Base-by-base conservation (phyloP, 129 eudicot species). In the Arctium minus region DNA sequence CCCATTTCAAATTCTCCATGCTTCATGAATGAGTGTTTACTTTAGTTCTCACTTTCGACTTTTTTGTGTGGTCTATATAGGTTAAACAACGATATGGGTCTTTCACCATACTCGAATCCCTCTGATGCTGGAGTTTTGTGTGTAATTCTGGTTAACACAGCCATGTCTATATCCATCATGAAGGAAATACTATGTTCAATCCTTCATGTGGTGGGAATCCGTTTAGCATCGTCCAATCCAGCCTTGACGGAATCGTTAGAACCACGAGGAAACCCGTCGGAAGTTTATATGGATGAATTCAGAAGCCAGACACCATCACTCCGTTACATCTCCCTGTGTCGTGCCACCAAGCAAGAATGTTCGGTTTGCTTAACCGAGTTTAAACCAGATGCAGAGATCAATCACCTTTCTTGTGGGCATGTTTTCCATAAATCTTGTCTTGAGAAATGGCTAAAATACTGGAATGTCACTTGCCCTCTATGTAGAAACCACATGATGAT, bases 341-440 rank as follows among this genome's bases (percentile, higher is more conserved):
- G 30, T n/a, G 31, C 72, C 15, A 46, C 62, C 15, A 75, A 85
- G 74, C 94, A 91, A n/a, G 97, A 93, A 65, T 93, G 98, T 86
- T 87, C 97, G 0, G 93, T 93, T 87, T 93, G 98, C 81, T 74
- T 93, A 74, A 82, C 92, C 15, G 94, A 91, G 65, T 93, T 91
- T 71, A 88, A 89, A 77, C 88, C 88, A 3, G 80, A 89, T 22
- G 86, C 92, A 36, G 92, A 91, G 84, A 88, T 91, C 42, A 88
- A 93, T 83, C 83, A 67, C 82, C 89, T 93, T 10, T 83, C 94
- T 3, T 93, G 98, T 65, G 92, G 97, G 81, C 97, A 93, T 76
- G 91, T 90, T 71, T 93, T 93, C 71, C 97, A 93, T 77, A 89
- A 84, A 44, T 11, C 69, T 38, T 93, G 98, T 77, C 76, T 93